Base-by-base conservation (phyloP, 805 yeast genomes). In the Candida morakotiae region DNA sequence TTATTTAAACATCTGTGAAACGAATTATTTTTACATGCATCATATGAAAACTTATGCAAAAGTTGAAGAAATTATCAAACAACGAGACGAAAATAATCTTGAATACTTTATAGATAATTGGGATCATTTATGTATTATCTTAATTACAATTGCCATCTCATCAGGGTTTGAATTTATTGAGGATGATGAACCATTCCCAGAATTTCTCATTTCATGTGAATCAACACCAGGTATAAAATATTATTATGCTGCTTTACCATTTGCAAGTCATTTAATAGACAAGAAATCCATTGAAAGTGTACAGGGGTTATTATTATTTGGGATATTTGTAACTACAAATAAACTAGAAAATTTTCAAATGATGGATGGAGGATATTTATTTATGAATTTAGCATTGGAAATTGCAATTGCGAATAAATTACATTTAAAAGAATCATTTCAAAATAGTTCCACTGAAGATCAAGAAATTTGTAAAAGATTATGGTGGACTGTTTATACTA, bases 281-380 rank as follows among this genome's bases (percentile, higher is more conserved):
- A 40, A 38, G 29, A 46, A 41, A n/a, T 40, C 40, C 19, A 34
- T 40, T 10, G 45, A 40, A 23, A 44, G 50, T 29, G 31, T 43
- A 5, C 47, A 47, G 29, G 35, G 43, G 2, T 31, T 47, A n/a
- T 31, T 42, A 14, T 16, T 45, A 13, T 34, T 47, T 28, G 51
- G 51, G 2, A 46, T 47, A 9, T 47, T 34, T 28, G 40, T 45
- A 47, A 47, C 51, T 1, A 45, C 51, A 2, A 47, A 47, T n/a
- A 47, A 46, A 30, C 31, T 39, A 19, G 49, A 45, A 26, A 39
- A 37, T 28, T 44, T 46, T 28, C 40, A 35, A 17, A 30, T 33
- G 20, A 38, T 43, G 27, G 51, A 47, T 37, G 46, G 41, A 15
- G 51, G 51, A 1, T 45, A 47, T 28, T 24, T 35, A 15, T 45